Evolutionary conservation across 768 basidiomycete species (phyloP).

Genomic region (Collybia sp.): DNA sequence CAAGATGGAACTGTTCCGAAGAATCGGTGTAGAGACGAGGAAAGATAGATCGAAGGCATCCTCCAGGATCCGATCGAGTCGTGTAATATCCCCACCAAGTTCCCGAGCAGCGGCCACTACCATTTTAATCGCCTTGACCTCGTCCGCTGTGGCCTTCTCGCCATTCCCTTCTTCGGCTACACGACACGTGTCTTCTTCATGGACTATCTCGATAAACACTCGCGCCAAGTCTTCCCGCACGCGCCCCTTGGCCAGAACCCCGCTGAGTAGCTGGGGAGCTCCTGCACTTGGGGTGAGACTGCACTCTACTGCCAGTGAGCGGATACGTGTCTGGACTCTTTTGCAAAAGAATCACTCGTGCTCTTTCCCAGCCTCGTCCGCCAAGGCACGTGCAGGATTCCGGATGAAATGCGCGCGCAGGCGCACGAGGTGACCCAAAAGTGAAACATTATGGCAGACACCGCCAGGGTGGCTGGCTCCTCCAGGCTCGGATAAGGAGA

Average conservation of each 20-base stretch:
- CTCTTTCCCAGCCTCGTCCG: slow-evolving; percentile 41
- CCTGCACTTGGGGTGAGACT: too few relatives aligned
- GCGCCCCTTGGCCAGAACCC: neutral
- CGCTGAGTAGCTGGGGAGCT: neutral
- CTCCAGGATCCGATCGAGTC: slow-evolving; percentile 44
- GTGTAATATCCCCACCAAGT: slow-evolving; percentile 53
- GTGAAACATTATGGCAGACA: slow-evolving; percentile 26
- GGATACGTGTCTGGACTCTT: too few relatives aligned
- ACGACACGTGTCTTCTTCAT: slow-evolving; percentile 15
- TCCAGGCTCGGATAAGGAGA: slow-evolving; percentile 39
- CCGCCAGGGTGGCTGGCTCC: slow-evolving; percentile 53
- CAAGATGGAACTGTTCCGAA: too few relatives aligned
- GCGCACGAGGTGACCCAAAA: slow-evolving; percentile 29
- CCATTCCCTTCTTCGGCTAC: slow-evolving; percentile 22
- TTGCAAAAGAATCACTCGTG: slow-evolving; percentile 34
- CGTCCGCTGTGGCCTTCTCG: slow-evolving; percentile 26
- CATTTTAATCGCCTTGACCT: too few relatives aligned
- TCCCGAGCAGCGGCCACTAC: slow-evolving; percentile 40
- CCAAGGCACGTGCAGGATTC: slow-evolving; percentile 44
- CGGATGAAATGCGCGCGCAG: slow-evolving; percentile 39
- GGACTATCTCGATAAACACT: too few relatives aligned
- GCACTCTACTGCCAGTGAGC: too few relatives aligned
- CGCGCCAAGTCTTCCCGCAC: too few relatives aligned
- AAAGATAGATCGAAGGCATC: too few relatives aligned
- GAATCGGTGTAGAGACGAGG: too few relatives aligned